Evolutionary conservation across 2,329 filamentous ascomycete species (phyloP).

Genomic region (Aspergillus sp.): DNA sequence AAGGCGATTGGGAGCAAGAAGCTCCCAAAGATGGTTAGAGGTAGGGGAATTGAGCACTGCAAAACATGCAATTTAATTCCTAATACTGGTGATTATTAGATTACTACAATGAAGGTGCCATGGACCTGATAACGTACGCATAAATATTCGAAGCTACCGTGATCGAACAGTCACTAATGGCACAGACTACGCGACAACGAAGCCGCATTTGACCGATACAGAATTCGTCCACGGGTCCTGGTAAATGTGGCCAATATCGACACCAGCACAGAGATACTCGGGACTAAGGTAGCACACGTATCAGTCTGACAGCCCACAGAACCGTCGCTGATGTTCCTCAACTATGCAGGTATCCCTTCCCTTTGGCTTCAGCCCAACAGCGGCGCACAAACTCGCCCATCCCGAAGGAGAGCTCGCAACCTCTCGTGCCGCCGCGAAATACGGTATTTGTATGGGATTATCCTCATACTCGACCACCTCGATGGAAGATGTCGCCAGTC

Average conservation of each 20-base stretch:
- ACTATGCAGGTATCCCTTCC: constrained; percentile 47
- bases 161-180: background rate
- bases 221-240: constrained; percentile 52
- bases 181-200: constrained; percentile 55
- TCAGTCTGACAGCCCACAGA: too few relatives aligned
- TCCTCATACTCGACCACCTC: constrained; percentile 50
- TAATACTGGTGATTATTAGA: constrained; percentile 34
- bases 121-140: constrained; percentile 53
- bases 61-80: background rate
- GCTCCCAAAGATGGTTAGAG: constrained; percentile 44
- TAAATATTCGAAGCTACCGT: too few relatives aligned
- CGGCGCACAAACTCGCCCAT: constrained; percentile 56
- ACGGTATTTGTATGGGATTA: constrained; percentile 48
- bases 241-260: constrained; percentile 48
- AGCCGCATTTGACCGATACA: constrained; percentile 54
- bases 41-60: constrained; percentile 17
- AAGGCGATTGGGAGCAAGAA: constrained; percentile 43
- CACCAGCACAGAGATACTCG: constrained; percentile 50
- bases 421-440: constrained; percentile 46
- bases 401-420: constrained; percentile 55
- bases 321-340: too few relatives aligned
- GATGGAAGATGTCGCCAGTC: constrained; percentile 50
- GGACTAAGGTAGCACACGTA: constrained; percentile 31
- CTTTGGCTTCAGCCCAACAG: constrained; percentile 57
- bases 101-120: constrained; percentile 61